These are phyloP conservation scores for Cajanus cajan DNA, from an alignment of 306 rosid genomes.

Conservation along the genomic window DNA sequence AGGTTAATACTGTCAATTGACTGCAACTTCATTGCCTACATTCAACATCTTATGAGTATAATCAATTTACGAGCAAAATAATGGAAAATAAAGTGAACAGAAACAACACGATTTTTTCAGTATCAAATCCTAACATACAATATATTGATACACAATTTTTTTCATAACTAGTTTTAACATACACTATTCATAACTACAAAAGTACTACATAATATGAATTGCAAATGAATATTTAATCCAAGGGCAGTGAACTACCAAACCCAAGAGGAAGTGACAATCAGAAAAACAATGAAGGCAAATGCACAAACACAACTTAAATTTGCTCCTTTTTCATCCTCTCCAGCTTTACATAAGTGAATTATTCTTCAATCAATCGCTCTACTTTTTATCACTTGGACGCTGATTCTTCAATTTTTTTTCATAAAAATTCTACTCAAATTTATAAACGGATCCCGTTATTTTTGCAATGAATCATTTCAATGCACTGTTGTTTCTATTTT, in stretches of 20 bases:
- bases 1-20: neutral
- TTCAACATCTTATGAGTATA: neutral
- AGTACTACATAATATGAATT: neutral
- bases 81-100: neutral
- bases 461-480: neutral
- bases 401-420: neutral
- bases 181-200: too few relatives aligned
- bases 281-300: neutral
- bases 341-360: neutral
- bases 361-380: neutral
- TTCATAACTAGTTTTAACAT: too few relatives aligned
- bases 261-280: neutral
- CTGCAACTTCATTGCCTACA: neutral
- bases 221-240: neutral
- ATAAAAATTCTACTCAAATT: neutral
- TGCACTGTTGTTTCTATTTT: neutral
- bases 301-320: neutral
- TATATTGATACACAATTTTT: too few relatives aligned
- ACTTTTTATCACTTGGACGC: neutral
- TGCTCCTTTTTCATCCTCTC: neutral
- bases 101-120: neutral
- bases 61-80: neutral
- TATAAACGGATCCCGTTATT: neutral
- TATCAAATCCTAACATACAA: too few relatives aligned
- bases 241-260: neutral